Percentiles rank a stretch among this genome's conserved stretches.
Conservation (phyloP, 257 asterid genomes). For the Solanum dulcamara region DNA sequence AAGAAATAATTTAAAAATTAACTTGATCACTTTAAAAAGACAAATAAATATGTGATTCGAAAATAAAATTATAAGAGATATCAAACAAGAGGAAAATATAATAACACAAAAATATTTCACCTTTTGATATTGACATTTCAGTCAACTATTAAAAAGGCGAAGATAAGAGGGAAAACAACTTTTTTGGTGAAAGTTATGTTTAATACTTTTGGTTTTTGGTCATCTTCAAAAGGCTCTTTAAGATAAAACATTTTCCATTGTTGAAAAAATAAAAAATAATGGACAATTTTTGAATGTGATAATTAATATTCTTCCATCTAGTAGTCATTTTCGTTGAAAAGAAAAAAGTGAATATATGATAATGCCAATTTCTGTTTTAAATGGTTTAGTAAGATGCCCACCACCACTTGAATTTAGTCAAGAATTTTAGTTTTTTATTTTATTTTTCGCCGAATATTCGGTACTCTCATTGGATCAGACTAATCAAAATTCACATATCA, state of each 20-base stretch:
- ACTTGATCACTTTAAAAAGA: background rate
- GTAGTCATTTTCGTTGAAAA: background rate
- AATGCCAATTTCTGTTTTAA: background rate
- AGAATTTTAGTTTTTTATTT: background rate
- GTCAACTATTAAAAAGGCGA: background rate
- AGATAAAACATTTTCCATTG: background rate
- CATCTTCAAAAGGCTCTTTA: background rate
- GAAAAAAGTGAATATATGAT: background rate
- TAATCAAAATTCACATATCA: too few relatives aligned
- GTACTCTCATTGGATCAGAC: background rate
- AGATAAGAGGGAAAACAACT: background rate
- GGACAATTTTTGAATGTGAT: background rate
- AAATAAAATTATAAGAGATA: background rate
- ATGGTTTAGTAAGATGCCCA: background rate
- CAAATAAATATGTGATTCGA: background rate
- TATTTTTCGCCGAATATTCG: too few relatives aligned
- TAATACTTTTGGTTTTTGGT: background rate
- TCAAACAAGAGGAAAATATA: background rate
- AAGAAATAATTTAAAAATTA: too few relatives aligned
- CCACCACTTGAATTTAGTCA: background rate
- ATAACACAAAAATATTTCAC: background rate
- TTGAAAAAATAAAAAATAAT: background rate
- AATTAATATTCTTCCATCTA: background rate
- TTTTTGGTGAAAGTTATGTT: background rate
- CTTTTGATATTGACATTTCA: background rate